Conservation (phyloP, 225 moss, liverwort and hornwort genomes). For the Ulota crispa region DNA sequence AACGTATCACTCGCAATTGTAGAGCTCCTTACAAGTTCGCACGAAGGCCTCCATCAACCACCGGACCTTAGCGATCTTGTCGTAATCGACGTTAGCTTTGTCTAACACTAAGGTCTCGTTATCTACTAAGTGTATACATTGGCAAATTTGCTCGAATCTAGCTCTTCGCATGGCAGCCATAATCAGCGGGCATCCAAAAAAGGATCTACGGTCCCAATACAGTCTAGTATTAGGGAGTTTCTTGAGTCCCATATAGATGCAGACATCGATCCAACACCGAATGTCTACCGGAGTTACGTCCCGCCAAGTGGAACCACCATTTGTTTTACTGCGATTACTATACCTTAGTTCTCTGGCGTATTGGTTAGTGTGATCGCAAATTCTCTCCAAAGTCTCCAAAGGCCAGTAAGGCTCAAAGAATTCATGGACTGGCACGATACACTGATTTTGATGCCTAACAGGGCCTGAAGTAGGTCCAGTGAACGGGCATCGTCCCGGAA, state of each 20-base stretch:
- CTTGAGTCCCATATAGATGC: neutral
- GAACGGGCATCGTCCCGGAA: neutral
- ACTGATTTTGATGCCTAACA: fast-evolving
- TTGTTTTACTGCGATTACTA: neutral
- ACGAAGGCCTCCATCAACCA: neutral
- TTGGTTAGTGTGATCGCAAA: neutral
- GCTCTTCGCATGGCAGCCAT: neutral
- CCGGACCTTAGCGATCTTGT: neutral
- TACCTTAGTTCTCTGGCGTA: neutral
- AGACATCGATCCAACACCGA: neutral
- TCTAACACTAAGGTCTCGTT: neutral
- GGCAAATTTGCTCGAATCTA: neutral
- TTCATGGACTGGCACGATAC: neutral
- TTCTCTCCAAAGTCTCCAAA: neutral
- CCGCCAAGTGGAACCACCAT: neutral
- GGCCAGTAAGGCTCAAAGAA: neutral
- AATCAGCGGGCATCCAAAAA: neutral
- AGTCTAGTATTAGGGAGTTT: neutral
- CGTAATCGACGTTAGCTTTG: neutral
- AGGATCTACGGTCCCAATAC: neutral
- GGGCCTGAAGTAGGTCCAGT: neutral
- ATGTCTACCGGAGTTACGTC: neutral
- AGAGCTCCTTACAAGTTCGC: neutral
- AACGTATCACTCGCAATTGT: too few relatives aligned
- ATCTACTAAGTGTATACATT: neutral